Base-by-base conservation (phyloP, 495 filamentous ascomycete genomes). In the Penicillium bovifimosum region DNA sequence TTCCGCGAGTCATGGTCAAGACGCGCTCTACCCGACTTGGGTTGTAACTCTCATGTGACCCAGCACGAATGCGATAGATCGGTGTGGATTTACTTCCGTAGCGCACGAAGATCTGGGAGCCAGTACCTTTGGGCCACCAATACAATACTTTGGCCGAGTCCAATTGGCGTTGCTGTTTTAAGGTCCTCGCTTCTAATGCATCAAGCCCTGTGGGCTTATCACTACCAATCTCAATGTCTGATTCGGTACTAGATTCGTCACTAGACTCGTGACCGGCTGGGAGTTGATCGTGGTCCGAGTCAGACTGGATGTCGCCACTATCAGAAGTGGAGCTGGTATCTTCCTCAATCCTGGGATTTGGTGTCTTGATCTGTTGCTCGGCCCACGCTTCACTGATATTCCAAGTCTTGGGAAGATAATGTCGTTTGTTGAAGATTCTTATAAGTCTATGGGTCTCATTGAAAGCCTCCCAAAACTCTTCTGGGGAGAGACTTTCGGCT, bases 61-160 rank as follows among this genome's bases (percentile, higher is more conserved):
- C 49, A 36, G 62, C 54, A n/a, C 52, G 41, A 35, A 65, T 58
- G 10, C 52, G 45, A 50, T 52, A 65, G 38, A 65, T 62, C 20
- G 48, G 42, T 2, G 27, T 41, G 1, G 39, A 44, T 16, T 26
- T 36, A 14, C 43, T 48, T 45, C 59, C 46, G 27, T 65, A 62
- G 7, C 45, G 45, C 4, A 65, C 47, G 28, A 65, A 62, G 8
- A 55, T 58, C 36, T 65, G 44, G 28, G 52, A 53, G n/a, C 62
- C 52, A 9, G 45, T 58, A 9, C 54, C 62, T 35, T 53, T 61
- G 29, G 56, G 50, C 62, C 49, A 65, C 54, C 50, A 62, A 32
- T 51, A 87, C 46, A 83, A 73, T 47, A 87, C 74, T 44, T 80
- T 77, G 71, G 80, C 81, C 49, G 41, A 57, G 18, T 18, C 40